Evolutionary conservation across 345 rosid species (phyloP), one percentile per base, ranked within the genome.

Genomic region (Noccaea caerulescens): DNA sequence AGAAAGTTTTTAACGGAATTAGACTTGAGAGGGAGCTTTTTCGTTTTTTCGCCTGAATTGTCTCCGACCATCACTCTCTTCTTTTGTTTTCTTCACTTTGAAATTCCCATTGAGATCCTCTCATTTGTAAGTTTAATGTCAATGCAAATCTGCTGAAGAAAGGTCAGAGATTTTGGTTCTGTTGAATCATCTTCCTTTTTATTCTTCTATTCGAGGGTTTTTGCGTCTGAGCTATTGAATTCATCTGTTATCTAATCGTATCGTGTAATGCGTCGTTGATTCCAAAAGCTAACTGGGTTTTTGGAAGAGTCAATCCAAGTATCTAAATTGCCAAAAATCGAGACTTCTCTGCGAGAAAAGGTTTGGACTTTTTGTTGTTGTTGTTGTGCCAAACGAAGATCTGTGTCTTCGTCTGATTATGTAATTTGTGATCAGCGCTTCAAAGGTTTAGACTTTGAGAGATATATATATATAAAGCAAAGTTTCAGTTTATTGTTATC

Each of bases 211-310:
- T 58, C 61, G 53, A 65, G 72, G 77, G 67, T 59, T 73, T 64
- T 54, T 72, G 76, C 12, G 47, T 34, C n/a, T 30, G 67, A 66
- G 61, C 67, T 66, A 36, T 41, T 66, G n/a, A 65, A 63, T 63
- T 65, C 57, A 10, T 30, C 27, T 49, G 2, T 16, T 8, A 16
- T 18, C 45, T 38, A 38, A 49, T 72, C 30, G 13, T 9, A 49
- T 73, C 45, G 38, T 50, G 72, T 41, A 58, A 58, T 59, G 72
- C 45, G 68, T 58, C 42, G 39, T 66, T 74, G 68, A 59, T 74
- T 67, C 55, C 46, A 34, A 10, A 43, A 10, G 32, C 27, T 51
- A 8, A 58, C 16, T 66, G 68, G 50, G 73, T 44, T 67, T 67
- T 51, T 25, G 18, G 53, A 63, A 45, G 7, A 60, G 52, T 47